Percentiles rank a stretch among this genome's conserved stretches.
These are phyloP conservation scores for Epichloe glyceriae DNA, from an alignment of 2,329 filamentous ascomycete species.

Conservation along the genomic window DNA sequence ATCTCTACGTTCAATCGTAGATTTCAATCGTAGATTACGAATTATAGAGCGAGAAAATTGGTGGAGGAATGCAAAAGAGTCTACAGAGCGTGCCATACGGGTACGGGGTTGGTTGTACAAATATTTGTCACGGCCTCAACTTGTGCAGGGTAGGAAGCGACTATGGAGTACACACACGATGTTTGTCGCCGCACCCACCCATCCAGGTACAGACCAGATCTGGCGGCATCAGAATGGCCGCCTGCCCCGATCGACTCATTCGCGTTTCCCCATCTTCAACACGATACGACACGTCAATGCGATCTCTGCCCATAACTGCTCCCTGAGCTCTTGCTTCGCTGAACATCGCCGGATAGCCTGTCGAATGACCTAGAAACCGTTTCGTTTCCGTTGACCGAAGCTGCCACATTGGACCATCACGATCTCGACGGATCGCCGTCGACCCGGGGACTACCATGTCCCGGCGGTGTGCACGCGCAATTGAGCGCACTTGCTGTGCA, in stretches of 20 bases:
- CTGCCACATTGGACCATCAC: constrained; percentile 8
- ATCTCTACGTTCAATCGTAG: no score
- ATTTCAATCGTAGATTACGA: no score
- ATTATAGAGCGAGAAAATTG: no score
- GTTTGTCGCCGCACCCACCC: no score
- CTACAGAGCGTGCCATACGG: no score
- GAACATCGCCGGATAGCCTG: not conserved
- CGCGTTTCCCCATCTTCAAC: not conserved
- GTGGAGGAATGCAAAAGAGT: no score
- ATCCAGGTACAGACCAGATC: not conserved
- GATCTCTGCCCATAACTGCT: not conserved
- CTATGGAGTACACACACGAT: no score
- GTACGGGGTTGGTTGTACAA: no score
- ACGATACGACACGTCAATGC: not conserved
- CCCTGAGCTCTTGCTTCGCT: not conserved
- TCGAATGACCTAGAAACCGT: not conserved
- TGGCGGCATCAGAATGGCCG: not conserved
- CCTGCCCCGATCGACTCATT: not conserved
- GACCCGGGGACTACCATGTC: constrained; percentile 26
- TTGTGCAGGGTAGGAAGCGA: no score
- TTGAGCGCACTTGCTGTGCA: constrained; percentile 75
- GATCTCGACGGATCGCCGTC: constrained; percentile 7
- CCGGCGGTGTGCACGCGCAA: constrained; percentile 51
- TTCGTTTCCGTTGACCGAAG: not conserved
- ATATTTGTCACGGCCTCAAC: no score